Conservation (phyloP, 306 rosid genomes). For the Glycyrrhiza uralensis region DNA sequence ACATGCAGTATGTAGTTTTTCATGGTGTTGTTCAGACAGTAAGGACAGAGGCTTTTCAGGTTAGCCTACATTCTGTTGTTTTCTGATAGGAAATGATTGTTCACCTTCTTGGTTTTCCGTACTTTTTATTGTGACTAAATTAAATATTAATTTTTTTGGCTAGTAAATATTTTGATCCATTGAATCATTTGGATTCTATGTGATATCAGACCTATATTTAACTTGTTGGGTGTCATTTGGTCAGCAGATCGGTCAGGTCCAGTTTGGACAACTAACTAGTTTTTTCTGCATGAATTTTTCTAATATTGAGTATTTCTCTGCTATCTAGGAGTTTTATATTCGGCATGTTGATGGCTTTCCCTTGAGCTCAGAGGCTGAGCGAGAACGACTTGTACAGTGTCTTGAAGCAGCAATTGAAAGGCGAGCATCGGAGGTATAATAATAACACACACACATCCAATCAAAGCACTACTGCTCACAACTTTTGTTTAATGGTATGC, state of each 20-base stretch:
- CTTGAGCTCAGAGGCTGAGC: slow-evolving; percentile 84
- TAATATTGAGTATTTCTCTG: slow-evolving; percentile 3
- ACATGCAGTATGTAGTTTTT: slow-evolving; percentile 90
- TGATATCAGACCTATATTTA: background rate
- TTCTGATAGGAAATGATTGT: background rate
- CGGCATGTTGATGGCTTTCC: slow-evolving; percentile 91
- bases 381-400: slow-evolving; percentile 78
- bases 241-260: background rate
- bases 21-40: slow-evolving; percentile 82
- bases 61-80: slow-evolving; percentile 17
- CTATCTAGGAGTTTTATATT: slow-evolving; percentile 76
- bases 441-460: background rate
- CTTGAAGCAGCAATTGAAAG: slow-evolving; percentile 97
- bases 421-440: slow-evolving; percentile 74
- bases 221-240: background rate
- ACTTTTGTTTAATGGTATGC: background rate
- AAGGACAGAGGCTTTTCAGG: slow-evolving; percentile 84
- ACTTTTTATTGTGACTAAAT: background rate
- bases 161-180: background rate
- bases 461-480: background rate
- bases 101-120: background rate
- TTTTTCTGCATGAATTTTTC: background rate
- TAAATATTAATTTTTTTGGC: background rate
- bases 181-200: background rate
- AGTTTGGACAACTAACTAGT: background rate